A percentile compares a stretch with the other conserved stretches of the same genome.
phyloP scores from a whole-genome alignment of 2,329 filamentous ascomycete genomes.

The Apiospora arundinis region DNA sequence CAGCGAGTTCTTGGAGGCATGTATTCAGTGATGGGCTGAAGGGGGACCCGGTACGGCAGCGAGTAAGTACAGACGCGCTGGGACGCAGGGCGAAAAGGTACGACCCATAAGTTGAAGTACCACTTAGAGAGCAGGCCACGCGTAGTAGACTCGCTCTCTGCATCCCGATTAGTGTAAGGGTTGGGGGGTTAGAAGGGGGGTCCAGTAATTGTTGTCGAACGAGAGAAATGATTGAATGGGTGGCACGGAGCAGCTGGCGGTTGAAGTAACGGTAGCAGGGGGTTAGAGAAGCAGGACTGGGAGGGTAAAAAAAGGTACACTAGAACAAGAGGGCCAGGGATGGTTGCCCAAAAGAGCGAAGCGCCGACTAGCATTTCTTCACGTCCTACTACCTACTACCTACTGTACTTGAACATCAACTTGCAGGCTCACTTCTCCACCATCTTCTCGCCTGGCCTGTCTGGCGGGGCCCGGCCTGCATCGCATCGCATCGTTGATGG shows the following conservation, averaged over 20 bases:
- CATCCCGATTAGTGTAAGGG: conserved; percentile 15
- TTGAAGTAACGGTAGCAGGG: conserved; percentile 20
- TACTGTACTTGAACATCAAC: too few relatives aligned
- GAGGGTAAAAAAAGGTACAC: conserved; percentile 16
- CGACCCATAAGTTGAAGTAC: background rate
- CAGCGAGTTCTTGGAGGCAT: background rate
- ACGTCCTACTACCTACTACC: background rate
- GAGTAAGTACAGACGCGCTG: conserved; percentile 10
- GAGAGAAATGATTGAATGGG: conserved; percentile 18
- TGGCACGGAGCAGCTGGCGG: conserved; percentile 21
- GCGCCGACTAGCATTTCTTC: conserved; percentile 14
- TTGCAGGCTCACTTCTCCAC: background rate
- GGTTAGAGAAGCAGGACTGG: too few relatives aligned
- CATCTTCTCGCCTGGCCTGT: background rate
- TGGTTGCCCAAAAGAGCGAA: conserved; percentile 17
- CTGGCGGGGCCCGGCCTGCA: conserved; percentile 13
- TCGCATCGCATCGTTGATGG: conserved; percentile 18
- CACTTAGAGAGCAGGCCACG: conserved; percentile 1
- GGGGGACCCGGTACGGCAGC: conserved; percentile 11
- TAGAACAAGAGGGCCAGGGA: conserved; percentile 20
- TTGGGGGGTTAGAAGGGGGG: background rate
- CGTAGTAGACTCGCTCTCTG: conserved; percentile 20
- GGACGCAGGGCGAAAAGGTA: conserved; percentile 8
- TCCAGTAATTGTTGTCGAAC: conserved; percentile 18
- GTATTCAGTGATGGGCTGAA: background rate